Evolutionary conservation across 345 rosid species (phyloP).

Genomic region (Aquilaria yunnanensis): DNA sequence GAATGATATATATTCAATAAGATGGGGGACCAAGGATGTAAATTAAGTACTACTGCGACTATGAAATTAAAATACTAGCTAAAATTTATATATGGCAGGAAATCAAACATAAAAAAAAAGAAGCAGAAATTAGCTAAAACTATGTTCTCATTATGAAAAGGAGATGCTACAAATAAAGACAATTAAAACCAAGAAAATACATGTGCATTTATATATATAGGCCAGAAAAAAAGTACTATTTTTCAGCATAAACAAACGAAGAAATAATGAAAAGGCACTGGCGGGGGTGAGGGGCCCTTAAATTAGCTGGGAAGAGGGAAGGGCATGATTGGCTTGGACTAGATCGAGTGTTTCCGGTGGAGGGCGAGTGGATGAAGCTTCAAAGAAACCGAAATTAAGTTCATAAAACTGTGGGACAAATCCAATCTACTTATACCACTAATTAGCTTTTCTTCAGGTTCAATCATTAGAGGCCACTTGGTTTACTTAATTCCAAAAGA

Average conservation of each 20-base stretch:
- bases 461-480: not conserved
- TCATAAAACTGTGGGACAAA: not conserved
- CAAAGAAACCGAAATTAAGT: slow-evolving; percentile 21
- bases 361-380: slow-evolving; percentile 15
- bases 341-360: slow-evolving; percentile 2
- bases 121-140: too few species aligned
- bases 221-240: not conserved
- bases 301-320: not conserved
- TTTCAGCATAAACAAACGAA: not conserved
- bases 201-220: not conserved
- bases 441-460: not conserved
- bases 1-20: too few species aligned
- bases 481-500: not conserved
- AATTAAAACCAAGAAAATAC: not conserved
- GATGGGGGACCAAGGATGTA: too few species aligned
- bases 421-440: not conserved
- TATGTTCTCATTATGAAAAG: too few species aligned
- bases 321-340: slow-evolving; percentile 1
- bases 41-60: too few species aligned
- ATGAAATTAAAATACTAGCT: too few species aligned
- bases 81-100: too few species aligned
- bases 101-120: too few species aligned
- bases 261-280: slow-evolving; percentile 9
- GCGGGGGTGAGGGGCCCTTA: not conserved
- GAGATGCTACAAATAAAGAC: too few species aligned